These are phyloP conservation scores for Wickerhamiella dianesei DNA, from an alignment of 805 yeast genomes.

Conservation along the genomic window DNA sequence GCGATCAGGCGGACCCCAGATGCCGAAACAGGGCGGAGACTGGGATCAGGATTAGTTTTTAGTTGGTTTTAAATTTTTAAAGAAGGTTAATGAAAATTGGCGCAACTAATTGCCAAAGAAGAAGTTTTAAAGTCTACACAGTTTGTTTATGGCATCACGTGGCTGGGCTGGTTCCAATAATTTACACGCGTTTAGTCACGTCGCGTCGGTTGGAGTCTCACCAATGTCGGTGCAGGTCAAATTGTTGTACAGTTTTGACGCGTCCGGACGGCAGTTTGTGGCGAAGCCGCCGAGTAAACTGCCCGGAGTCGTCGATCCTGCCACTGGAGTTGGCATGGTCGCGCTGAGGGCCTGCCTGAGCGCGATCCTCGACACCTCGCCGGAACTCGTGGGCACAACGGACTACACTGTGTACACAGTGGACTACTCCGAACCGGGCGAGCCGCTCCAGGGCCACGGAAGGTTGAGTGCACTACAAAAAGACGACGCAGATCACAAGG, in stretches of 20 bases:
- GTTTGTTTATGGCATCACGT: too few relatives aligned
- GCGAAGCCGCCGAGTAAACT: conserved; percentile 21
- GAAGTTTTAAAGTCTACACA: background rate
- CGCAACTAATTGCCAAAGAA: background rate
- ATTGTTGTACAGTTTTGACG: conserved; percentile 27
- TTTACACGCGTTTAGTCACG: conserved; percentile 1
- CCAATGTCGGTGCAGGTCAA: conserved; percentile 20
- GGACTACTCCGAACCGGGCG: conserved; percentile 28
- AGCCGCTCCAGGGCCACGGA: conserved; percentile 31
- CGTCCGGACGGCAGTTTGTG: conserved; percentile 23
- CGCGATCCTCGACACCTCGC: conserved; percentile 25
- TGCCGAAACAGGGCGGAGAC: conserved; percentile 51
- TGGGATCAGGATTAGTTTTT: conserved; percentile 21
- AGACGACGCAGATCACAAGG: background rate
- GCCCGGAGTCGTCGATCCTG: conserved; percentile 18
- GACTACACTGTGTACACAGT: conserved; percentile 28
- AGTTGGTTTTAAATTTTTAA: background rate
- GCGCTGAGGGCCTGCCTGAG: conserved; percentile 24
- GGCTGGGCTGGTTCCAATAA: too few relatives aligned
- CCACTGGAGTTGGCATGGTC: conserved; percentile 22
- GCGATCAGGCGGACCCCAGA: conserved; percentile 94
- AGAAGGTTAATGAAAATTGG: background rate
- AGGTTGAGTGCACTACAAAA: conserved; percentile 18
- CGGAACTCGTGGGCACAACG: conserved; percentile 26
- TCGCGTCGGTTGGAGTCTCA: background rate